Evolutionary conservation across 345 rosid species (phyloP), one percentile per base, ranked within the genome.

Genomic region (Boechera stricta): DNA sequence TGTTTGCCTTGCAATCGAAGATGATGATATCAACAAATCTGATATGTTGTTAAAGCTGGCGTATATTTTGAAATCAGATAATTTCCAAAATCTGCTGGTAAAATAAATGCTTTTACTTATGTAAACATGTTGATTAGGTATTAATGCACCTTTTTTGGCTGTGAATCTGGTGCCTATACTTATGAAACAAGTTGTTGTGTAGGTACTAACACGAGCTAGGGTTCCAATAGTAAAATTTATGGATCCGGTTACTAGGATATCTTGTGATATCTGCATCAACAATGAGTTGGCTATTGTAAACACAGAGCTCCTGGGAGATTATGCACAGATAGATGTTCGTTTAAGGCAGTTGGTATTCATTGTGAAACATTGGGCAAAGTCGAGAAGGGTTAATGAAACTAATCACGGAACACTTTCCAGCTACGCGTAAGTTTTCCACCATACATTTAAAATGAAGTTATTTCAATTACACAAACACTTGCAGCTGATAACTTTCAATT

Each of bases 281-380:
- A 95, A 95, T 72, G 83, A 87, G 72, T 87, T 92, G 82, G 99
- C 99, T 62, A 97, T 95, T 59, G 94, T 91, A 69, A 95, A 95
- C 84, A 95, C 99, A 38, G 92, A 91, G 86, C 99, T 95, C 80
- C 87, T 95, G 57, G 81, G 85, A 48, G 97, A 92, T 81, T 95
- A 95, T 80, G 86, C 97, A 0, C 83, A 62, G 55, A 87, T 95
- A 63, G 99, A 95, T 91, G 88, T 36, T 51, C 89, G 98, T 65
- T 77, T 92, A 75, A 82, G 84, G 75, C 99, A 95, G 81, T 75
- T 95, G 79, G 96, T 90, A 74, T 92, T 84, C 79, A 86, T 92
- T 74, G 93, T 95, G 63, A 95, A 95, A 80, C 98, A 95, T 64
- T 95, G 99, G 99, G 99, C 98, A 55, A 95, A 92, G 77, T 89